Conservation (phyloP, 2,329 filamentous ascomycete species). For the Sarocladiaceae sp. region DNA sequence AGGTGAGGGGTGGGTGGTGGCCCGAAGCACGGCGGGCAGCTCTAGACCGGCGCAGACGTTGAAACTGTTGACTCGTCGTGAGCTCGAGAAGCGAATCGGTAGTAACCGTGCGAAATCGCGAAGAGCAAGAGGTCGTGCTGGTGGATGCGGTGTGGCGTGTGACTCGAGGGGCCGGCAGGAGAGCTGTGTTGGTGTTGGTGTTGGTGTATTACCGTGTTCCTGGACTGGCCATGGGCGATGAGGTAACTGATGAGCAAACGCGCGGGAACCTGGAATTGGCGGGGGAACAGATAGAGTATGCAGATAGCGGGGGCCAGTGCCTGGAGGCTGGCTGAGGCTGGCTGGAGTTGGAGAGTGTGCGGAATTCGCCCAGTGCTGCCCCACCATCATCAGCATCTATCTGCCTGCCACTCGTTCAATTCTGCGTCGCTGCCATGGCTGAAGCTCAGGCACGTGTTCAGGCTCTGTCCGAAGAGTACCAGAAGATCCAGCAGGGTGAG, state of each 20-base stretch:
- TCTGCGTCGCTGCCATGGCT: constrained; percentile 47
- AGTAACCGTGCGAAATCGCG: neutral
- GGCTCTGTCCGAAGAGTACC: constrained; percentile 77
- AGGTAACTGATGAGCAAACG: constrained; percentile 7
- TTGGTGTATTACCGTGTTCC: neutral
- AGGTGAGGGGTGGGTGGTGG: constrained; percentile 6
- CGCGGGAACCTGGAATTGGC: constrained; percentile 24
- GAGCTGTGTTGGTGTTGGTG: neutral
- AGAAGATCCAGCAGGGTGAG: constrained; percentile 76
- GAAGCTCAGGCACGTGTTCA: constrained; percentile 74
- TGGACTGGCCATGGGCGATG: neutral
- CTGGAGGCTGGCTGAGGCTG: no score
- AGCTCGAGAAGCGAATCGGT: neutral
- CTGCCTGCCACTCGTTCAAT: no score
- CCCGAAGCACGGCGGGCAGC: neutral
- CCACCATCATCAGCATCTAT: no score
- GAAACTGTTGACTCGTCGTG: neutral
- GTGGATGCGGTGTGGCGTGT: no score
- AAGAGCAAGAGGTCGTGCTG: neutral
- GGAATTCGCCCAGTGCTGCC: no score
- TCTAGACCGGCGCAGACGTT: neutral
- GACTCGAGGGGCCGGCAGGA: no score
- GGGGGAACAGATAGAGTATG: constrained; percentile 28
- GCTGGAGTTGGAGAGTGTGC: no score
- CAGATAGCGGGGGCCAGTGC: constrained; percentile 30